Evolutionary conservation across 495 filamentous ascomycete genomes (phyloP).

Genomic region (Podospora australis): DNA sequence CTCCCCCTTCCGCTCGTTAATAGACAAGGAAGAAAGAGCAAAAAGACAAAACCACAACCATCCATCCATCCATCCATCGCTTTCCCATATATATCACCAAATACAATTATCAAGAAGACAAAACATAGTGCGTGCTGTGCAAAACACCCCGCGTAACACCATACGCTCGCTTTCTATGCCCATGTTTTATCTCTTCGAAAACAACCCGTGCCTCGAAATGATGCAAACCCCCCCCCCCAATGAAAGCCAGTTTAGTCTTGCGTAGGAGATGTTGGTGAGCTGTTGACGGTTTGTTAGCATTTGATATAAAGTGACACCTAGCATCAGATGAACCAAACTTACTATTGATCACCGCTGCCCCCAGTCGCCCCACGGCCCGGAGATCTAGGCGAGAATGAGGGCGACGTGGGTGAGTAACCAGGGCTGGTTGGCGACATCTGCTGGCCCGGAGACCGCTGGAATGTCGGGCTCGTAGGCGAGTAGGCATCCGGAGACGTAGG

Average conservation of each 20-base stretch:
- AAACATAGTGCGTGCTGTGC: too few relatives aligned
- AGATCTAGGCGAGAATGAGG: conserved; percentile 38
- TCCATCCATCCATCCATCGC: too few relatives aligned
- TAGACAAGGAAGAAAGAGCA: too few relatives aligned
- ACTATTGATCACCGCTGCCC: conserved; percentile 31
- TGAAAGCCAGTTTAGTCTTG: conserved; percentile 21
- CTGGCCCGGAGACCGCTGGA: conserved; percentile 52
- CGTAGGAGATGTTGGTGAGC: conserved; percentile 31
- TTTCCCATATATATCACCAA: conserved; percentile 1
- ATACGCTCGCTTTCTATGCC: too few relatives aligned
- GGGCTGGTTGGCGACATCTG: conserved; percentile 50
- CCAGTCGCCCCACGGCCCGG: conserved; percentile 30
- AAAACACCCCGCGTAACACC: conserved; percentile 1
- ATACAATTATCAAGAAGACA: neutral
- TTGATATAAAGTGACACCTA: neutral
- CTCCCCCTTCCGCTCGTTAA: too few relatives aligned
- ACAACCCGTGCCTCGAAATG: neutral
- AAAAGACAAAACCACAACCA: too few relatives aligned
- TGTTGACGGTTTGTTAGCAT: conserved; percentile 10
- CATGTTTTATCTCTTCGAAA: neutral
- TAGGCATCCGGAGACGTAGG: conserved; percentile 65
- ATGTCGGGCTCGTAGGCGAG: conserved; percentile 69
- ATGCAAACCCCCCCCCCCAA: too few relatives aligned
- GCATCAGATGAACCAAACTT: conserved; percentile 11
- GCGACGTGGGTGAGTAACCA: conserved; percentile 46